These are phyloP conservation scores for Hericium rajendrae DNA, from an alignment of 768 basidiomycete species.

Conservation along the genomic window DNA sequence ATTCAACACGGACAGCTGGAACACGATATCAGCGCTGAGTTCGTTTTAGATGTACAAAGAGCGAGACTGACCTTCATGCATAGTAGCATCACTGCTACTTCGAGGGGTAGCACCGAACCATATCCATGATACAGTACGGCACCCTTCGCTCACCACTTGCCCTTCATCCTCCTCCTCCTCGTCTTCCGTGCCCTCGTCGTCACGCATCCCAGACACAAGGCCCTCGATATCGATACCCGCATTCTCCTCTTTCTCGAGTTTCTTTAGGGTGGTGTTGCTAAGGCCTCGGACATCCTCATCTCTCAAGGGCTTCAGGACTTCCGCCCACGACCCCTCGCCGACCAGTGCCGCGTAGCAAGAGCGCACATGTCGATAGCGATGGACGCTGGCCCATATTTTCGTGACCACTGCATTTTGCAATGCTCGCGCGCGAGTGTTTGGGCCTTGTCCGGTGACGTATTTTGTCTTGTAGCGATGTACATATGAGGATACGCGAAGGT, in stretches of 20 bases:
- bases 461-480: conserved; percentile 2
- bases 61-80: no score
- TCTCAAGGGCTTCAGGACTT: neutral
- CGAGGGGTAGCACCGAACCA: neutral
- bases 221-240: neutral
- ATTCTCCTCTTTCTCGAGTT: neutral
- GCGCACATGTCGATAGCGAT: neutral
- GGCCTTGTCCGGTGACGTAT: conserved; percentile 3
- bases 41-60: no score
- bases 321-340: neutral
- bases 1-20: no score
- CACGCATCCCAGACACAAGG: neutral
- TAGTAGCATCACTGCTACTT: neutral
- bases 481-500: conserved; percentile 1
- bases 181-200: neutral
- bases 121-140: neutral
- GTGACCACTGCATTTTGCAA: neutral
- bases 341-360: neutral
- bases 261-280: neutral
- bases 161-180: no score
- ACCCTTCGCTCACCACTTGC: neutral
- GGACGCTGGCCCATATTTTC: neutral
- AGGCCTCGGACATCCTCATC: neutral
- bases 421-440: conserved; percentile 3
- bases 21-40: no score